Percentiles rank a stretch among this genome's conserved stretches.
Conservation (phyloP, 805 yeast genomes). For the Nakazawaea anatomiae region DNA sequence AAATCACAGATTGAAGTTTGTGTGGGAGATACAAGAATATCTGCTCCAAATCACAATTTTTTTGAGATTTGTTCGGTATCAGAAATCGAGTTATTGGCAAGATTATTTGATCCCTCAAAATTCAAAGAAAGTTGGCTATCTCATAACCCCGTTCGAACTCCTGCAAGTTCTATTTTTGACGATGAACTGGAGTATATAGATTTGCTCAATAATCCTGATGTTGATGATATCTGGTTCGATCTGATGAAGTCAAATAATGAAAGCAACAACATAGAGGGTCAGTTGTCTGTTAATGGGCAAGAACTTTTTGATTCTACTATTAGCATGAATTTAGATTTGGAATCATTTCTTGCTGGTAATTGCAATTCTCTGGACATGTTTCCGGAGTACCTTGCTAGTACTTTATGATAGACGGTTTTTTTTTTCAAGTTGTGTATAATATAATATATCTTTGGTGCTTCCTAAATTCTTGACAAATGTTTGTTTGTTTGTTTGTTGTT, state of each 20-base stretch:
- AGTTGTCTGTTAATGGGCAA: neutral
- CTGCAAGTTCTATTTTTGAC: neutral
- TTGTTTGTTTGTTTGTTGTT: no score
- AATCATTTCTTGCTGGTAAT: neutral
- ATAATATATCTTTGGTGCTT: no score
- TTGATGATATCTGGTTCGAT: constrained; percentile 3
- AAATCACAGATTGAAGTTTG: neutral
- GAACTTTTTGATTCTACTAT: neutral
- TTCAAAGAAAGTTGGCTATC: neutral
- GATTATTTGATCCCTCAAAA: constrained; percentile 6
- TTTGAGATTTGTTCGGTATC: constrained; percentile 13
- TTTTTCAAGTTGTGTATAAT: no score
- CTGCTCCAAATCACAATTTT: constrained; percentile 7
- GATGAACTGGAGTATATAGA: neutral
- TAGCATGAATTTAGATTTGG: neutral
- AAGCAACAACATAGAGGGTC: neutral
- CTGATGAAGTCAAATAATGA: neutral
- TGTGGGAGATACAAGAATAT: neutral
- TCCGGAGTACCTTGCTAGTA: no score
- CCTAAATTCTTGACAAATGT: no score
- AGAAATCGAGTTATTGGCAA: constrained; percentile 14
- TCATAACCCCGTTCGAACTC: neutral
- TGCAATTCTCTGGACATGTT: no score
- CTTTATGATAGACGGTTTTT: no score
- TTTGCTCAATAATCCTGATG: constrained; percentile 2